These are phyloP conservation scores for Erysimum pusillum DNA, from an alignment of 441 rosid species.

Conservation along the genomic window DNA sequence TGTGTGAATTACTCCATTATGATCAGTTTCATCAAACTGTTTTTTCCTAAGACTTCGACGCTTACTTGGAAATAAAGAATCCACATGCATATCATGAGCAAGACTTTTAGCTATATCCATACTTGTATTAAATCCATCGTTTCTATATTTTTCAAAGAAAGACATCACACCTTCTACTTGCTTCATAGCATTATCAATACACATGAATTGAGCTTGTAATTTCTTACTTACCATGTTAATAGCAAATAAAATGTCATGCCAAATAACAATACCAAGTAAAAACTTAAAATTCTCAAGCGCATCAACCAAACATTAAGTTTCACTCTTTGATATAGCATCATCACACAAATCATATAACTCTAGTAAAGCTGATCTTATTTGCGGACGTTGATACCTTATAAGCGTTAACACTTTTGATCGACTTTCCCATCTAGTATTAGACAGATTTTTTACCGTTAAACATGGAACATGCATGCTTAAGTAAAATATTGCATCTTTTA, in stretches of 20 bases:
- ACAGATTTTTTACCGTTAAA: neutral
- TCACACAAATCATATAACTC: neutral
- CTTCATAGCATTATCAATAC: neutral
- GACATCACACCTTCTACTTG: neutral
- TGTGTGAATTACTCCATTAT: too few species aligned
- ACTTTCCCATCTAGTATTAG: neutral
- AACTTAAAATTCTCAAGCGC: neutral
- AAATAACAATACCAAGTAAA: neutral
- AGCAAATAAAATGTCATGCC: neutral
- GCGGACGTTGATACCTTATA: neutral
- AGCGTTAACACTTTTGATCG: neutral
- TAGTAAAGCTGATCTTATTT: neutral
- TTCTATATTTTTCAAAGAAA: neutral
- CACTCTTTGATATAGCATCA: neutral
- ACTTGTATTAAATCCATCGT: neutral
- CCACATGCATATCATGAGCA: neutral
- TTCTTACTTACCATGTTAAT: neutral
- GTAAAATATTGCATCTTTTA: neutral
- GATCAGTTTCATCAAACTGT: too few species aligned
- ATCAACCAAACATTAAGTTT: neutral
- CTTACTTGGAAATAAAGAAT: neutral
- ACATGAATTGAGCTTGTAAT: neutral
- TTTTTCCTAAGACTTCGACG: too few species aligned
- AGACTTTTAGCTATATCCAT: neutral
- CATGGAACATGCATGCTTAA: neutral